Percentiles rank a stretch among this genome's conserved stretches.
Evolutionary conservation across 2,329 filamentous ascomycete species (phyloP).

Genomic region (Cadophora malorum): DNA sequence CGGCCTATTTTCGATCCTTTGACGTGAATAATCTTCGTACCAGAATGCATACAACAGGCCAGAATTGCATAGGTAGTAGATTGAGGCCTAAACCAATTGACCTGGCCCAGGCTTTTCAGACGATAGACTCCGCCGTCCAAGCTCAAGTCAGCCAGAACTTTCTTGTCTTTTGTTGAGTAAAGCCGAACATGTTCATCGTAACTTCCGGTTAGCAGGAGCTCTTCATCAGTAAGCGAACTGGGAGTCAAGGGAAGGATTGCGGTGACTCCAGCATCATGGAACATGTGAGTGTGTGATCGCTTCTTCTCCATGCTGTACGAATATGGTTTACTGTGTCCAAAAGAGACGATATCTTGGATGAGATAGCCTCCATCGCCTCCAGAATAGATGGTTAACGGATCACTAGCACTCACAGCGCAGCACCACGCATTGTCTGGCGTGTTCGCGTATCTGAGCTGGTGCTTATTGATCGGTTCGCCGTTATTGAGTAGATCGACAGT

Average conservation of each 20-base stretch:
- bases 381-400: slow-evolving; percentile 55
- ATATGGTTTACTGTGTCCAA: not conserved
- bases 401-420: slow-evolving; percentile 59
- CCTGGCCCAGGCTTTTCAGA: slow-evolving; percentile 64
- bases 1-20: not conserved
- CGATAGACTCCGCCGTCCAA: slow-evolving; percentile 90
- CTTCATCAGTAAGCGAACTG: slow-evolving; percentile 46
- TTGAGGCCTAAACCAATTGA: not conserved
- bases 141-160: slow-evolving; percentile 60
- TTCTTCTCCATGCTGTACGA: not conserved
- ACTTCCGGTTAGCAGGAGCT: slow-evolving; percentile 81
- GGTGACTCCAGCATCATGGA: slow-evolving; percentile 83
- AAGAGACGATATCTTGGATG: slow-evolving; percentile 6
- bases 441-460: slow-evolving; percentile 51
- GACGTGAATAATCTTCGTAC: slow-evolving; percentile 68
- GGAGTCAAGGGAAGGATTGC: slow-evolving; percentile 75
- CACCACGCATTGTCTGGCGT: slow-evolving; percentile 64
- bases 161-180: slow-evolving; percentile 53
- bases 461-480: slow-evolving; percentile 27
- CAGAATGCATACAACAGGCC: slow-evolving; percentile 94
- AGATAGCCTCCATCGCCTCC: slow-evolving; percentile 72
- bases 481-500: slow-evolving; percentile 28
- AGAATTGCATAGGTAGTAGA: slow-evolving; percentile 59
- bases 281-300: not conserved
- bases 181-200: slow-evolving; percentile 88